phyloP scores from a whole-genome alignment of 176 grass and related monocot genomes.

The Puccinellia tenuiflora region DNA sequence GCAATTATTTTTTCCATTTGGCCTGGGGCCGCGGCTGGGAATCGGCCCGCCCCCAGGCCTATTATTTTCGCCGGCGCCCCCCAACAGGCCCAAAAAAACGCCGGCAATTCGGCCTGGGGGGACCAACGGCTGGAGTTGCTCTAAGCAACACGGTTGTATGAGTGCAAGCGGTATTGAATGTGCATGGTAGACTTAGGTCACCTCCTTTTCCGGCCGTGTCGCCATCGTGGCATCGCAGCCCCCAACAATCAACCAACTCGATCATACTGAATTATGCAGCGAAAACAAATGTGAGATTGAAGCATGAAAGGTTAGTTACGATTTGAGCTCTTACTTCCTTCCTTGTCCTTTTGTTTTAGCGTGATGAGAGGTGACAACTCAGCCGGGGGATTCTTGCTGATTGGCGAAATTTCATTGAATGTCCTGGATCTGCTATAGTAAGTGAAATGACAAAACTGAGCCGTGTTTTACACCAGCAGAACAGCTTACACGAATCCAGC shows the following conservation, averaged over 20 bases:
- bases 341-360: neutral
- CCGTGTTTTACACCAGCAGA: neutral
- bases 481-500: neutral
- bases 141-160: neutral
- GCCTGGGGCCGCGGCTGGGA: too few relatives aligned
- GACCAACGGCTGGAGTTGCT: too few relatives aligned
- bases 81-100: too few relatives aligned
- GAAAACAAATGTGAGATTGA: neutral
- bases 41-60: too few relatives aligned
- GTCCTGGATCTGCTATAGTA: neutral
- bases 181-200: conserved; percentile 23
- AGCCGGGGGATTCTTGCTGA: neutral
- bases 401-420: neutral
- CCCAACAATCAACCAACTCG: conserved; percentile 30
- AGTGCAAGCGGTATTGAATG: neutral
- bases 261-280: neutral
- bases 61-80: too few relatives aligned
- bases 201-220: conserved; percentile 19
- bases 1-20: too few relatives aligned
- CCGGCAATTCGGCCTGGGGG: too few relatives aligned
- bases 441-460: neutral
- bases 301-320: neutral
- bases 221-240: neutral
- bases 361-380: neutral
- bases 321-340: neutral